Evolutionary conservation across 768 basidiomycete genomes (phyloP).

Genomic region (Kwoniella sp.): DNA sequence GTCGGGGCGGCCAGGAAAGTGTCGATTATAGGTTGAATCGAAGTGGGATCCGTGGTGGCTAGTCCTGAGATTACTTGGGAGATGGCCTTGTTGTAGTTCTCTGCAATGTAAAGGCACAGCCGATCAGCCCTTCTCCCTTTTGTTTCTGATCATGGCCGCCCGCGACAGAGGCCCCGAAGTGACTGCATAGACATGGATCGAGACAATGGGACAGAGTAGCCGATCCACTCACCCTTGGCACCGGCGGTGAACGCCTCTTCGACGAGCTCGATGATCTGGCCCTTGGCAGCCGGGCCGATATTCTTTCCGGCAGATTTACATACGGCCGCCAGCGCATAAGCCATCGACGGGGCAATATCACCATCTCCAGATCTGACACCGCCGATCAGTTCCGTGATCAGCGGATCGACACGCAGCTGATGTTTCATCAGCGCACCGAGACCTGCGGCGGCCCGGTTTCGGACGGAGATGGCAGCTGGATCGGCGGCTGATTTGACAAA

Average conservation of each 20-base stretch:
- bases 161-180: neutral
- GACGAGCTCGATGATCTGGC: conserved; percentile 73
- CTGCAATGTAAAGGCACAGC: conserved; percentile 61
- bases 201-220: neutral
- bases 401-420: conserved; percentile 84
- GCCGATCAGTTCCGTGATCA: conserved; percentile 80
- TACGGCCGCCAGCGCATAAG: conserved; percentile 76
- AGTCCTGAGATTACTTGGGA: conserved; percentile 68
- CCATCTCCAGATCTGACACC: conserved; percentile 62
- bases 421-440: conserved; percentile 87
- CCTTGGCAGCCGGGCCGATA: conserved; percentile 73
- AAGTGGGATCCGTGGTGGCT: conserved; percentile 63
- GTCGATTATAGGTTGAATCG: conserved; percentile 70
- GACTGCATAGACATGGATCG: too few relatives aligned
- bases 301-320: conserved; percentile 70
- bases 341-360: conserved; percentile 72
- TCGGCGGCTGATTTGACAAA: conserved; percentile 93
- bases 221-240: conserved; percentile 34
- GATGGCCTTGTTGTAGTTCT: conserved; percentile 69
- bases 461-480: conserved; percentile 72
- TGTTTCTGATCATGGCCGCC: neutral
- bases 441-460: conserved; percentile 78
- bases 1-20: conserved; percentile 70
- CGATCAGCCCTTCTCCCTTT: conserved; percentile 9
- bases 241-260: conserved; percentile 67